A percentile compares a stretch with the other conserved stretches of the same genome.
Conservation (phyloP, 129 eudicot species). For the Tanacetum coccineum region DNA sequence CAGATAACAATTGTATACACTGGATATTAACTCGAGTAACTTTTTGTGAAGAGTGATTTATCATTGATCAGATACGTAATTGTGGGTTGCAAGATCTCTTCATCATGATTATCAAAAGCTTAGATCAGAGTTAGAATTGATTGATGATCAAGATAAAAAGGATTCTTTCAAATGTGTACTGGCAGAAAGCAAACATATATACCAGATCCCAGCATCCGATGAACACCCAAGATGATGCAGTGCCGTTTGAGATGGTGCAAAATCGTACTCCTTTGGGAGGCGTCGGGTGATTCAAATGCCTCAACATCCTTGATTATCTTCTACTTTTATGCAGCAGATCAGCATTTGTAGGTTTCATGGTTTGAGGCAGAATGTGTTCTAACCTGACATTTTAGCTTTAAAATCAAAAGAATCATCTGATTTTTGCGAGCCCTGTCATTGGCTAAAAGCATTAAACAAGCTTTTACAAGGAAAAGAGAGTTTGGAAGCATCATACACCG, state of each 20-base stretch:
- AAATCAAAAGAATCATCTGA: slow-evolving; percentile 13
- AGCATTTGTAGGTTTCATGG: slow-evolving; percentile 37
- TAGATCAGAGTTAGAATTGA: too few relatives aligned
- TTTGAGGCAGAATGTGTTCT: slow-evolving; percentile 43
- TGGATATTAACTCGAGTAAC: too few relatives aligned
- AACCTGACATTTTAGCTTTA: slow-evolving; percentile 42
- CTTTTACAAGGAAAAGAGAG: slow-evolving; percentile 50
- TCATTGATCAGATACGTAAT: too few relatives aligned
- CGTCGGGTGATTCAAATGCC: slow-evolving; percentile 46
- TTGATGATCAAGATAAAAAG: too few relatives aligned
- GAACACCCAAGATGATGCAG: slow-evolving; percentile 74
- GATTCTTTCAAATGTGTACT: too few relatives aligned
- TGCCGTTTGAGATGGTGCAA: slow-evolving; percentile 72
- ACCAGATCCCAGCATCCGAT: slow-evolving; percentile 65
- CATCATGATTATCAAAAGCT: too few relatives aligned
- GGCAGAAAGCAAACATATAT: slow-evolving; percentile 26
- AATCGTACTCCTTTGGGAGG: slow-evolving; percentile 48
- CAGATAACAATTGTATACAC: too few relatives aligned
- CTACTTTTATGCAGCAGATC: slow-evolving; percentile 43
- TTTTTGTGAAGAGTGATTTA: too few relatives aligned
- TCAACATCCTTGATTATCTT: slow-evolving; percentile 33
- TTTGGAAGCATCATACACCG: slow-evolving; percentile 57
- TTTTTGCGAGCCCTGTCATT: slow-evolving; percentile 25
- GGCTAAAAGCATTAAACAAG: slow-evolving; percentile 55
- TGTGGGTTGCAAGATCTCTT: too few relatives aligned